phyloP scores from a whole-genome alignment of 2,329 filamentous ascomycete species.

The Colletotrichum sp. region DNA sequence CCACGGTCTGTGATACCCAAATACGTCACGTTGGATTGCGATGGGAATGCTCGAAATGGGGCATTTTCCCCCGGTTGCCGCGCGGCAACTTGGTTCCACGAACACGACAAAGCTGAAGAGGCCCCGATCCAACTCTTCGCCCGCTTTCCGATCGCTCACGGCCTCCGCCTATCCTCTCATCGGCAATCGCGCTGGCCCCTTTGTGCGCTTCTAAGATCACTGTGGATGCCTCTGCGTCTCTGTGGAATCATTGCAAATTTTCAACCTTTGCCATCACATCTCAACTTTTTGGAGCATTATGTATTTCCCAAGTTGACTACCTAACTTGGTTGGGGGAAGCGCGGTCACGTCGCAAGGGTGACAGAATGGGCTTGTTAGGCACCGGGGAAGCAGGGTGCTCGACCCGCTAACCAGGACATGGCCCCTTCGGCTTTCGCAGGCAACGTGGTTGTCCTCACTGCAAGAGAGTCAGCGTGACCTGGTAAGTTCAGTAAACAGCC shows the following conservation, averaged over 20 bases:
- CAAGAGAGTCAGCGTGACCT: not conserved
- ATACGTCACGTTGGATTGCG: not conserved
- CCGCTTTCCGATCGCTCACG: not conserved
- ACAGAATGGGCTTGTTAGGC: slow-evolving; percentile 13
- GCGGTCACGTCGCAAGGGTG: slow-evolving; percentile 4
- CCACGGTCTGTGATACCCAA: not conserved
- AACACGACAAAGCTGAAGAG: not conserved
- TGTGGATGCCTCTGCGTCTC: not conserved
- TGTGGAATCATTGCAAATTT: slow-evolving; percentile 5
- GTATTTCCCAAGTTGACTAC: not conserved
- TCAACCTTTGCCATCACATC: slow-evolving; percentile 3
- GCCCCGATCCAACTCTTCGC: not conserved
- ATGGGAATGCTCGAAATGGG: not conserved
- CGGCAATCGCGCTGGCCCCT: slow-evolving; percentile 1
- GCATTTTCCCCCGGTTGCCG: not conserved
- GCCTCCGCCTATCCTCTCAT: not conserved
- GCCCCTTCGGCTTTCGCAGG: slow-evolving; percentile 5
- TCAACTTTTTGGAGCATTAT: slow-evolving; percentile 5
- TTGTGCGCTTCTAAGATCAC: not conserved
- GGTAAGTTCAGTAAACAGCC: not conserved
- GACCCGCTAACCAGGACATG: slow-evolving; percentile 16
- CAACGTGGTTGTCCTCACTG: slow-evolving; percentile 7
- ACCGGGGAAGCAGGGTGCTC: slow-evolving; percentile 19
- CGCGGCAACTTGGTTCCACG: not conserved
- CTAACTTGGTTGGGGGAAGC: slow-evolving; percentile 6